Base-by-base conservation (phyloP, 2,329 filamentous ascomycete species). In the Penicillium sp. region DNA sequence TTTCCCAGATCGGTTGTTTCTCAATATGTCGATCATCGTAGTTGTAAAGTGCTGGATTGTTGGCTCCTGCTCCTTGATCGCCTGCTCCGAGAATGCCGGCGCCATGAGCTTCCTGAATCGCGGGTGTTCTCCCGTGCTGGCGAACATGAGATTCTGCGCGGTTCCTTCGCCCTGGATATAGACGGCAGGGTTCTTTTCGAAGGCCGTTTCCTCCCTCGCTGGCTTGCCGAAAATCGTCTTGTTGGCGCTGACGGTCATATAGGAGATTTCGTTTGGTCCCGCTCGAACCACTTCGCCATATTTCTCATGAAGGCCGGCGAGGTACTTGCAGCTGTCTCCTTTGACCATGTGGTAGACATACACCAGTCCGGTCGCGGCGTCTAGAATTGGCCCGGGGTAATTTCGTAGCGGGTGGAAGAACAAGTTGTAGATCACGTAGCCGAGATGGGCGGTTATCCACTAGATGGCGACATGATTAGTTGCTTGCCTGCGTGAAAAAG, bases 21-120 rank as follows among this genome's bases (percentile, higher is more conserved):
- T 18, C 7, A 60, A n/a, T 17, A 32, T 21, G 12, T 49, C 12
- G 1, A 64, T 55, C 9, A 68, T 48, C 8, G 4, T 3, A 17
- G 15, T 17, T 3, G 33, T 33, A 12, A 33, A n/a, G 15, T 29
- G 24, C 26, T 48, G 46, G 17, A 48, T 41, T 2, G 24, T 26
- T 8, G 24, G 23, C 10, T 48, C 46, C 34, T 48, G 46, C 21
- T 48, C 46, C n/a, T 37, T 26, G n/a, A 48, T 41, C 24, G 46
- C 46, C 9, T 37, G 46, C 15, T 48, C 46, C 2, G 46, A 48
- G 26, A 48, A 48, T 18, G 36, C 46, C 13, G 46, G 46, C 12
- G 36, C 34, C 46, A 48, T 41, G n/a, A 48, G 34, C 18, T 40
- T 33, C 23, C 29, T 36, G 24, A 40, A 18, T 5, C 34, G 23